A percentile compares a stretch with the other conserved stretches of the same genome.
Evolutionary conservation across 2,329 filamentous ascomycete genomes (phyloP).

Genomic region (Chaetomiaceae sp.): DNA sequence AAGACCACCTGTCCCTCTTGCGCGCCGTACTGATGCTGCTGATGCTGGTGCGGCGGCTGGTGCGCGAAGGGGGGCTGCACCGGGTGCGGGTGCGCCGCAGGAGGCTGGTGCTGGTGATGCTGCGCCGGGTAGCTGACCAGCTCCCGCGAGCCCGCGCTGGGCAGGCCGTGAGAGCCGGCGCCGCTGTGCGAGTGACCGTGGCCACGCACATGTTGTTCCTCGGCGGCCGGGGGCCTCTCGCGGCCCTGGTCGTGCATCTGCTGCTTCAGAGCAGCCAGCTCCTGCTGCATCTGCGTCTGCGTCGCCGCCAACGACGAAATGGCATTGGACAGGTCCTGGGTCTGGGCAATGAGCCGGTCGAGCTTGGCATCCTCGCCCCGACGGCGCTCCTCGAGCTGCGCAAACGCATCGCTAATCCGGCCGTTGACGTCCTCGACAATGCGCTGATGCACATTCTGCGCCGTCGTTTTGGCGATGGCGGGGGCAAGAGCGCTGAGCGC

Average conservation of each 20-base stretch:
- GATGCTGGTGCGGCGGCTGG: slow-evolving; percentile 25
- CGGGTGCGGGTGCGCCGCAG: slow-evolving; percentile 21
- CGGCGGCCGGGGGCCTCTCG: slow-evolving; percentile 14
- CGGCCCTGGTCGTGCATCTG: slow-evolving; percentile 27
- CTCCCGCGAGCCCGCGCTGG: slow-evolving; percentile 18
- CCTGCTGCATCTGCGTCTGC: slow-evolving; percentile 65
- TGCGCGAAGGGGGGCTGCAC: slow-evolving; percentile 23
- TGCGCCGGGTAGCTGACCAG: slow-evolving; percentile 21
- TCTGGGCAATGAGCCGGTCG: slow-evolving; percentile 64
- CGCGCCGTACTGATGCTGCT: slow-evolving; percentile 20
- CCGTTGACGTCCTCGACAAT: slow-evolving; percentile 65
- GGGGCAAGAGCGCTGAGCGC: slow-evolving; percentile 63
- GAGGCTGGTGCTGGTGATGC: slow-evolving; percentile 24
- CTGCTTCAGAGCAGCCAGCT: slow-evolving; percentile 45
- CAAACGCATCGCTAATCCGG: slow-evolving; percentile 49
- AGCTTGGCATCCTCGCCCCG: slow-evolving; percentile 60
- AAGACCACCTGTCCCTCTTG: slow-evolving; percentile 34
- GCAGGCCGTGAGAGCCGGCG: slow-evolving; percentile 19
- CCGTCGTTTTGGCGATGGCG: slow-evolving; percentile 59
- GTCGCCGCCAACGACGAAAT: slow-evolving; percentile 65
- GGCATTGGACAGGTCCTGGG: slow-evolving; percentile 63
- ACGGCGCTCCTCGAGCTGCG: slow-evolving; percentile 47
- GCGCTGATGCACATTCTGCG: slow-evolving; percentile 60
- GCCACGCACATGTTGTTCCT: slow-evolving; percentile 15
- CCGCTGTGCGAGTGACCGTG: slow-evolving; percentile 22